Conservation (phyloP, 1,139 yeast species). For the Geotrichum macrosporum region DNA sequence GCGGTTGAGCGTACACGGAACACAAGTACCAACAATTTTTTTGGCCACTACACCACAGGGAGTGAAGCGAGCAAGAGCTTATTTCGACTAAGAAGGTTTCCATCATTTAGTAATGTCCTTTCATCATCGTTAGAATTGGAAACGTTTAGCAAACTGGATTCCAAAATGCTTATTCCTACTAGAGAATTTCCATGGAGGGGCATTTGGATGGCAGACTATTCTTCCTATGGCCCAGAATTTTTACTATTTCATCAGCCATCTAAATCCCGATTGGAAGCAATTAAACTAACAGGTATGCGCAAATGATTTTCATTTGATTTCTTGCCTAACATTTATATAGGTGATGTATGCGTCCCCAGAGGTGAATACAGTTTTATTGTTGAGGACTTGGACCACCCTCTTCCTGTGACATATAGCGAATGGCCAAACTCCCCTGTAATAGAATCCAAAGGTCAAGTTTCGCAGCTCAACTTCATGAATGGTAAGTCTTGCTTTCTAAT, state of each 20-base stretch:
- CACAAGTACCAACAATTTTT: constrained; percentile 26
- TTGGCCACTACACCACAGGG: constrained; percentile 24
- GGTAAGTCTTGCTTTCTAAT: constrained; percentile 18
- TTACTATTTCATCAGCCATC: constrained; percentile 29
- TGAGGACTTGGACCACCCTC: constrained; percentile 26
- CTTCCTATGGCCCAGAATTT: constrained; percentile 25
- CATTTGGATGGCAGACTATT: constrained; percentile 31
- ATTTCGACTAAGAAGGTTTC: constrained; percentile 26
- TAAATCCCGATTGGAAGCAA: constrained; percentile 30
- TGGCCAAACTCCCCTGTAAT: constrained; percentile 31
- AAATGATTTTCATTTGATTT: no score
- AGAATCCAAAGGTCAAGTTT: constrained; percentile 29
- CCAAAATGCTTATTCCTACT: constrained; percentile 18
- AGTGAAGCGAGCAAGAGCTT: constrained; percentile 21
- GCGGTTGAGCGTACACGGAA: constrained; percentile 27
- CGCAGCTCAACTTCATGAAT: constrained; percentile 28
- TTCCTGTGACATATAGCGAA: constrained; percentile 26
- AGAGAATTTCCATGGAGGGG: constrained; percentile 29
- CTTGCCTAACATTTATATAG: constrained; percentile 18
- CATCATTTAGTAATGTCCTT: constrained; percentile 24
- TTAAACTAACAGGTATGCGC: constrained; percentile 31
- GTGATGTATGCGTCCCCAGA: constrained; percentile 33
- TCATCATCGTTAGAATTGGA: constrained; percentile 23
- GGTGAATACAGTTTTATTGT: constrained; percentile 33
- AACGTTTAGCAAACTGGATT: constrained; percentile 23